phyloP scores from a whole-genome alignment of 2,329 filamentous ascomycete genomes.

The Fonsecaea erecta region DNA sequence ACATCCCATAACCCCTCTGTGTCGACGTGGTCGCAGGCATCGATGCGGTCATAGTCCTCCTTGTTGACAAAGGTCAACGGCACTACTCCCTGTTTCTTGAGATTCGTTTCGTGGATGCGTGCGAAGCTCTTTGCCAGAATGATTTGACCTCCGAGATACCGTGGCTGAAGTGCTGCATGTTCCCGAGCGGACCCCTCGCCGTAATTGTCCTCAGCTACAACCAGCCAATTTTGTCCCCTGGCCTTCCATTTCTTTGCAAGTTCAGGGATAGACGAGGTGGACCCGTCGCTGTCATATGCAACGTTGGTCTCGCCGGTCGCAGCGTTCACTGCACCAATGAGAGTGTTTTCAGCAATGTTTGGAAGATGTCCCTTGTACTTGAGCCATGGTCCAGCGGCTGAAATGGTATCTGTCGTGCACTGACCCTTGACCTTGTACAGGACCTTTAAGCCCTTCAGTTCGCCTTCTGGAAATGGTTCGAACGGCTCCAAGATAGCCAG shows the following conservation, averaged over 20 bases:
- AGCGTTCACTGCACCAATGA: slow-evolving; percentile 92
- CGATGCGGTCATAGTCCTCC: slow-evolving; percentile 81
- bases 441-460: slow-evolving; percentile 78
- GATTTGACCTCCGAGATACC: slow-evolving; percentile 84
- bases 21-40: slow-evolving; percentile 79
- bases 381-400: slow-evolving; percentile 92
- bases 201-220: slow-evolving; percentile 97
- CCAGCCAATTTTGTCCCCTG: slow-evolving; percentile 78
- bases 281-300: slow-evolving; percentile 84
- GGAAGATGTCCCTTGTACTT: slow-evolving; percentile 99
- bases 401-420: slow-evolving; percentile 99
- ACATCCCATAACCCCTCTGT: slow-evolving; percentile 86
- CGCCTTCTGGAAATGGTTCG: slow-evolving; percentile 74
- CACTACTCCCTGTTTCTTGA: slow-evolving; percentile 97
- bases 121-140: slow-evolving; percentile 88
- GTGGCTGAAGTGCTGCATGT: slow-evolving; percentile 85
- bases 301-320: slow-evolving; percentile 91
- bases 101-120: slow-evolving; percentile 91
- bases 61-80: slow-evolving; percentile 90
- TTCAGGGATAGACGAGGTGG: slow-evolving; percentile 78
- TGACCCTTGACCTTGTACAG: slow-evolving; percentile 97
- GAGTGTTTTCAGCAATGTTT: slow-evolving; percentile 96
- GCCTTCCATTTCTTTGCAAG: slow-evolving; percentile 83
- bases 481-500: slow-evolving; percentile 93
- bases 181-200: slow-evolving; percentile 88